Evolutionary conservation across 768 basidiomycete genomes (phyloP).

Genomic region (Calvatia gigantea): DNA sequence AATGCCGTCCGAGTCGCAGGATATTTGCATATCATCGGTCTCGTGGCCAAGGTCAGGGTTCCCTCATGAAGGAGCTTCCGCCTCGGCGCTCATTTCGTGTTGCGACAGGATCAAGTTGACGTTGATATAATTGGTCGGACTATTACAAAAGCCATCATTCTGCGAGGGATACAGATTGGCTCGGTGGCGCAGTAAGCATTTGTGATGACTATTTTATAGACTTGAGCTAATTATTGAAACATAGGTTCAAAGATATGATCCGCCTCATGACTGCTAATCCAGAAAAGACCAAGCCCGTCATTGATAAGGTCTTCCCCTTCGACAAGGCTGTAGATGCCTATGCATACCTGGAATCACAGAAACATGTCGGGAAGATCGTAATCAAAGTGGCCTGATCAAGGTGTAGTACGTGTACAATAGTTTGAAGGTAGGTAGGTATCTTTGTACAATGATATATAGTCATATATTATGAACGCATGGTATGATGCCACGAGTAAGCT

Average conservation of each 20-base stretch:
- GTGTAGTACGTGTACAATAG: neutral
- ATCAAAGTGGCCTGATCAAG: constrained; percentile 33
- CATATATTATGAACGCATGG: no score
- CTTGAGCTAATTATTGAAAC: neutral
- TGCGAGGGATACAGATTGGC: constrained; percentile 55
- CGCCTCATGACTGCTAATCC: constrained; percentile 37
- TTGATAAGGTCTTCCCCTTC: constrained; percentile 57
- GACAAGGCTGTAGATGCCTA: constrained; percentile 49
- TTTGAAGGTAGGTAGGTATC: no score
- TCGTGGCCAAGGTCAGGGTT: constrained; percentile 40
- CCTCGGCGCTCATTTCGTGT: no score
- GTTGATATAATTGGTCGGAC: constrained; percentile 25
- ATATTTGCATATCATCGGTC: constrained; percentile 47
- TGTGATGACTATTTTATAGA: constrained; percentile 19
- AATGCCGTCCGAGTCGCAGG: constrained; percentile 38
- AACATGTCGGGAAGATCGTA: constrained; percentile 59
- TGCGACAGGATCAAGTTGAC: constrained; percentile 11
- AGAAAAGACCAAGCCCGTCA: constrained; percentile 39
- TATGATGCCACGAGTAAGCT: no score
- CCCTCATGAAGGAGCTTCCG: no score
- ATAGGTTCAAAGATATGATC: constrained; percentile 50
- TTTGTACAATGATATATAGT: no score
- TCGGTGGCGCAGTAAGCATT: constrained; percentile 51
- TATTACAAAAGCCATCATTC: constrained; percentile 35
- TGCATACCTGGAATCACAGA: constrained; percentile 44